These are phyloP conservation scores for Deuterostichococcus epilithicus DNA, from an alignment of 139 green algal species.

Conservation along the genomic window DNA sequence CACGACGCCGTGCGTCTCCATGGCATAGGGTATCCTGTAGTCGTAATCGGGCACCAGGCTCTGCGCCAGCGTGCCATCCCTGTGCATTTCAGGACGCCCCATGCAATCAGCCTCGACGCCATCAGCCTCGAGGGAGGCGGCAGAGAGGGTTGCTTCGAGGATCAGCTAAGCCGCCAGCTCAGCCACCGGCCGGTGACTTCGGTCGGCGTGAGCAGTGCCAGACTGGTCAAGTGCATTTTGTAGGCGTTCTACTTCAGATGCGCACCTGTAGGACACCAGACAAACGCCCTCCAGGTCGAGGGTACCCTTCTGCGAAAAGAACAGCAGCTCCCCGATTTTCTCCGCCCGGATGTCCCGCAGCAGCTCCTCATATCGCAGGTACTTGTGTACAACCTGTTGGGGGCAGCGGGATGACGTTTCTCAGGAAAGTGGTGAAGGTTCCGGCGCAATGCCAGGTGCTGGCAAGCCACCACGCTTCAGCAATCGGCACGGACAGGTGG, in stretches of 20 bases:
- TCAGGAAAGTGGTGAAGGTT: background rate
- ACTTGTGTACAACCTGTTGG: background rate
- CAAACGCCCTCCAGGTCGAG: slow-evolving; percentile 50
- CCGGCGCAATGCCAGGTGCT: background rate
- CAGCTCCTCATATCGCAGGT: slow-evolving; percentile 42
- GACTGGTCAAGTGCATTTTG: too few relatives aligned
- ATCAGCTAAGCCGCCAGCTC: too few relatives aligned
- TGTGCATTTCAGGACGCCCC: slow-evolving; percentile 17
- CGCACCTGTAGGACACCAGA: slow-evolving; percentile 35
- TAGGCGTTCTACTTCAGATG: too few relatives aligned
- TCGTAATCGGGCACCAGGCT: slow-evolving; percentile 56
- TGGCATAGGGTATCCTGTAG: slow-evolving; percentile 53
- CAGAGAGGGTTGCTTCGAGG: too few relatives aligned
- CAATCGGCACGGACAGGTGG: background rate
- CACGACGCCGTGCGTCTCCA: slow-evolving; percentile 60
- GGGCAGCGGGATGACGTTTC: background rate
- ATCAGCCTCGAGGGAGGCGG: too few relatives aligned
- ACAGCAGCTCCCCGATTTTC: slow-evolving; percentile 49
- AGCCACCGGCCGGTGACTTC: too few relatives aligned
- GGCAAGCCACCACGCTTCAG: too few relatives aligned
- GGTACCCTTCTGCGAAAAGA: slow-evolving; percentile 37
- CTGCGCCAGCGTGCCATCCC: slow-evolving; percentile 54
- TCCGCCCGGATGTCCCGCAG: slow-evolving; percentile 57
- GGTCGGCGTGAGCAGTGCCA: too few relatives aligned
- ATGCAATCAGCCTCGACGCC: background rate